These are phyloP conservation scores for Telopea speciosissima DNA, from an alignment of 177 flowering plant genomes.

Conservation along the genomic window DNA sequence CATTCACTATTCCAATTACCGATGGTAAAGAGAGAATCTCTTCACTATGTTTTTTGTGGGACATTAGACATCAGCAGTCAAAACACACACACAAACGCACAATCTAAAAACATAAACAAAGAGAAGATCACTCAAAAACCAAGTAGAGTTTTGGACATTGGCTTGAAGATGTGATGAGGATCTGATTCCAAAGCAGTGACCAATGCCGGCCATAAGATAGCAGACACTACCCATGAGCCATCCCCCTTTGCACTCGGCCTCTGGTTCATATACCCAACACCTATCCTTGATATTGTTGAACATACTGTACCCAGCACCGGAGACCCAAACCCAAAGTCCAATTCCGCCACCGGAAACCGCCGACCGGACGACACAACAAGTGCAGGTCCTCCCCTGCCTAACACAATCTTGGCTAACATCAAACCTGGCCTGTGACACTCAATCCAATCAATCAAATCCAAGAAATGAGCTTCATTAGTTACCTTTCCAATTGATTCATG, in stretches of 20 bases:
- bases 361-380: constrained; percentile 46
- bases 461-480: constrained; percentile 37
- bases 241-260: constrained; percentile 39
- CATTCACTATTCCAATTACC: too few relatives aligned
- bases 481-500: constrained; percentile 24
- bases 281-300: constrained; percentile 33
- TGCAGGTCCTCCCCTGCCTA: constrained; percentile 44
- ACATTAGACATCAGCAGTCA: too few relatives aligned
- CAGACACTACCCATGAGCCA: constrained; percentile 55
- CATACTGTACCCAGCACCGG: constrained; percentile 46
- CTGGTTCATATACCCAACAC: constrained; percentile 46
- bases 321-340: constrained; percentile 47
- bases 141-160: constrained; percentile 21
- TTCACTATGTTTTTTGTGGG: too few relatives aligned
- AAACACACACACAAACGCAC: too few relatives aligned
- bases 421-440: constrained; percentile 50
- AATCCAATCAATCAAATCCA: constrained; percentile 51
- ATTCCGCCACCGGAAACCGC: constrained; percentile 43
- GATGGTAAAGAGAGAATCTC: too few relatives aligned
- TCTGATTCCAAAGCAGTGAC: constrained; percentile 44
- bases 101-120: too few relatives aligned
- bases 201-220: constrained; percentile 53
- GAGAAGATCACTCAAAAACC: not conserved
- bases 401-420: constrained; percentile 37
- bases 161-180: constrained; percentile 33